Evolutionary conservation across 345 rosid genomes (phyloP).

Genomic region (Dovyalis caffra): DNA sequence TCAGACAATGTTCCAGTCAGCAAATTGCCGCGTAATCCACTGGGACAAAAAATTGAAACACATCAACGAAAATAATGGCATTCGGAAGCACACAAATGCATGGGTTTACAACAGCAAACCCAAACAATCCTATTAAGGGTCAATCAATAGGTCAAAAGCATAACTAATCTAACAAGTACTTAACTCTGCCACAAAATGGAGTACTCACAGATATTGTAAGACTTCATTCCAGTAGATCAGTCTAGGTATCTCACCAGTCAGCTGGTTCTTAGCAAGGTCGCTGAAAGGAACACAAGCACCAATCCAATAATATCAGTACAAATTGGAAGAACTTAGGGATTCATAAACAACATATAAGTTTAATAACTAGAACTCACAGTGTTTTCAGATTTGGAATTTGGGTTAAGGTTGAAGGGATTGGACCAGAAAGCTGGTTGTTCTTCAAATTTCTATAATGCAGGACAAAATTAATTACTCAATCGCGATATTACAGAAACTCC

Average conservation of each 20-base stretch:
- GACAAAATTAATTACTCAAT: not conserved
- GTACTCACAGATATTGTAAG: constrained; percentile 81
- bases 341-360: not conserved
- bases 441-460: constrained; percentile 55
- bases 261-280: constrained; percentile 82
- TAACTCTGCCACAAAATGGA: no score
- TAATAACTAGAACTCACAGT: constrained; percentile 47
- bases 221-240: constrained; percentile 96
- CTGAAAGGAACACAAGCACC: constrained; percentile 24
- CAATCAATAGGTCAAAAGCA: not conserved
- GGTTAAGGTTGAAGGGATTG: constrained; percentile 87
- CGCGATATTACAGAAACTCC: not conserved
- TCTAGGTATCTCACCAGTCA: constrained; percentile 83
- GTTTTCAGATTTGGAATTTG: constrained; percentile 85
- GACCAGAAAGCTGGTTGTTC: constrained; percentile 80
- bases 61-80: not conserved
- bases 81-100: no score
- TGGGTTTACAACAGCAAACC: not conserved
- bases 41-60: constrained; percentile 19
- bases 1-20: constrained; percentile 76
- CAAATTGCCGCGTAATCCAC: constrained; percentile 82
- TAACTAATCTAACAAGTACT: not conserved
- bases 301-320: not conserved
- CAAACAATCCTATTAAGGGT: not conserved
- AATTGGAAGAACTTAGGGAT: no score